Evolutionary conservation across 805 yeast species (phyloP).

Genomic region (Hanseniaspora taiwanica): DNA sequence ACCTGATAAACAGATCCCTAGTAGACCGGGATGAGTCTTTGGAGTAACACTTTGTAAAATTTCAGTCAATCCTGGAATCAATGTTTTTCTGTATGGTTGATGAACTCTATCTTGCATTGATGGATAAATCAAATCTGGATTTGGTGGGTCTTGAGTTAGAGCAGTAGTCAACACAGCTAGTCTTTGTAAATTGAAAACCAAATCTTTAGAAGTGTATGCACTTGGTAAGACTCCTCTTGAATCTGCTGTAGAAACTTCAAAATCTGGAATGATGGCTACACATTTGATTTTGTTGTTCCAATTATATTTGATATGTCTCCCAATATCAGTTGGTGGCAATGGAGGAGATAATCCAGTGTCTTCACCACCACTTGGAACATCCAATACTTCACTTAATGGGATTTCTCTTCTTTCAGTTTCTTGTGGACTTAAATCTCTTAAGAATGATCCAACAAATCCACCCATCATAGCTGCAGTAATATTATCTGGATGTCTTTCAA

Average conservation of each 20-base stretch:
- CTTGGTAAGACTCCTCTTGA: conserved; percentile 83
- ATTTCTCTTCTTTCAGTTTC: conserved; percentile 69
- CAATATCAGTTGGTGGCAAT: conserved; percentile 74
- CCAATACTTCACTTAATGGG: conserved; percentile 75
- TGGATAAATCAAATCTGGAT: conserved; percentile 70
- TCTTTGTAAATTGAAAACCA: conserved; percentile 87
- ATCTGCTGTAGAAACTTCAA: conserved; percentile 87
- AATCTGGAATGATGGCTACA: conserved; percentile 82
- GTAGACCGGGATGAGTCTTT: conserved; percentile 62
- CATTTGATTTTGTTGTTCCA: conserved; percentile 79
- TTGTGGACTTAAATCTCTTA: conserved; percentile 61
- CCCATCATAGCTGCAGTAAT: conserved; percentile 99
- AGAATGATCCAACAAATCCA: conserved; percentile 91
- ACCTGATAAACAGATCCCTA: conserved; percentile 92
- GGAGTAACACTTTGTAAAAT: conserved; percentile 75
- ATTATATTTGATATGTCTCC: conserved; percentile 75
- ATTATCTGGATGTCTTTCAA: conserved; percentile 97
- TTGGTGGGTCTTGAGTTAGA: conserved; percentile 71
- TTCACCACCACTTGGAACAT: conserved; percentile 59
- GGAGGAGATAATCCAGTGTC: conserved; percentile 61
- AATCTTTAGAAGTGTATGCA: conserved; percentile 63
- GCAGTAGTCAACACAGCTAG: conserved; percentile 88
- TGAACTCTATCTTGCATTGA: conserved; percentile 96
- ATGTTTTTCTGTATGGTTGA: conserved; percentile 88
- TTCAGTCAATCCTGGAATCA: conserved; percentile 83